Evolutionary conservation across 441 rosid genomes (phyloP), one percentile per base, ranked within the genome.

Genomic region (Aquilaria agallochum): DNA sequence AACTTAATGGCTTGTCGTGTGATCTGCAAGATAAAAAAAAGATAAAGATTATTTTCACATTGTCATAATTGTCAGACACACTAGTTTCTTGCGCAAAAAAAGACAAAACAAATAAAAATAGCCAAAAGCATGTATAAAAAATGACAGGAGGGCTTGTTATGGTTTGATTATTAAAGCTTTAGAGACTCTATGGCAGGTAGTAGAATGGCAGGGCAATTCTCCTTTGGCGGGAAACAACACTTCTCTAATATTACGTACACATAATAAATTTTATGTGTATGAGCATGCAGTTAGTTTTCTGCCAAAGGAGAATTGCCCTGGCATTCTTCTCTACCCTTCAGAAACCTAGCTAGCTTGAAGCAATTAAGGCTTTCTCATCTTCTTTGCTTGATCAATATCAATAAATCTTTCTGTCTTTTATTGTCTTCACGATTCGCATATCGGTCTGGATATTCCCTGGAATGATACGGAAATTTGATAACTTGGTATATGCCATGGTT

Each of bases 171-270:
- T 33, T 5, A 46, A 45, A 15, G 9, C 1, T 2, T 54, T 49
- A 49, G 53, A 34, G 44, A 57, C 31, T n/a, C 44, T 42, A 2
- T 52, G 36, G 13, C 8, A 40, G 20, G 68, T 31, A 62, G 59
- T 64, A 48, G 84, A 85, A 85, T 74, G 65, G 65, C 90, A 74
- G 88, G 84, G 84, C 84, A 80, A 86, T 73, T 83, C 89, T 82
- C 86, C 89, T 86, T 86, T 76, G 93, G 88, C 88, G 73, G 77
- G 54, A 62, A 61, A 53, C 56, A 53, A 50, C 48, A 13, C 13
- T 10, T 55, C 13, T 49, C 36, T 20, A 36, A 44, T 20, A 50
- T 51, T 55, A 59, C 47, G 40, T 48, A 60, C 47, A 27, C 34
- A 2, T 12, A 69, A 61, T 66, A 55, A 20, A 20, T 20, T 20